Evolutionary conservation across 805 yeast genomes (phyloP), one percentile per base, ranked within the genome.

Genomic region (Candida wancherniae): DNA sequence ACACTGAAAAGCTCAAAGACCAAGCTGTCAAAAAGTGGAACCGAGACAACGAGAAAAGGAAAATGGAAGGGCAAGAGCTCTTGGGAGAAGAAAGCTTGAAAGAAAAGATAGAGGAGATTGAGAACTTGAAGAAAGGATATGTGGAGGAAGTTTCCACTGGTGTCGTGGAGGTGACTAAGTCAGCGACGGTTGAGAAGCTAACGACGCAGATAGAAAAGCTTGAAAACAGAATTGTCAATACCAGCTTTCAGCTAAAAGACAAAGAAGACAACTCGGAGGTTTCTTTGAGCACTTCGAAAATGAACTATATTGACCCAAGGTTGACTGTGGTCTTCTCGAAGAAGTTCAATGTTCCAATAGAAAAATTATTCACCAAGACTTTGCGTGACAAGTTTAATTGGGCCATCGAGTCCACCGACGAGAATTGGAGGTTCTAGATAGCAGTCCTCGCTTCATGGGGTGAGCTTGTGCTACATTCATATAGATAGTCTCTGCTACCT

Each of bases 231-330:
- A 81, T 86, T 25, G 54, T 67, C 29, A 81, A 75, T 37, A 78
- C 84, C 2, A 62, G 74, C 7, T 64, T 86, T 39, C 94, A 84
- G 53, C 68, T 86, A 53, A 81, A 86, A 56, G 97, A 88, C 54
- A 87, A 84, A 57, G 95, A 90, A 54, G 97, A 87, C 53, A 88
- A 88, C 54, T 84, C 95, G 0, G 84, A 84, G 44, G 97, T 90
- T 16, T 88, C 97, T 0, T 65, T 90, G 44, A 87, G 95, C 27
- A 90, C 97, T 0, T 84, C 95, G 15, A 90, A 90, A 64, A 77
- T 84, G 70, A 90, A 90, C 58, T 90, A 90, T 66, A 90, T 90
- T 38, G 97, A 90, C 57, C 97, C 97, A 15, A 71, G 97, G 43
- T 64, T 90, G 45, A 78, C 94, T 0, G 96, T 86, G 15, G 77